Evolutionary conservation across 768 basidiomycete genomes (phyloP).

Genomic region (Hydnum rufescens): DNA sequence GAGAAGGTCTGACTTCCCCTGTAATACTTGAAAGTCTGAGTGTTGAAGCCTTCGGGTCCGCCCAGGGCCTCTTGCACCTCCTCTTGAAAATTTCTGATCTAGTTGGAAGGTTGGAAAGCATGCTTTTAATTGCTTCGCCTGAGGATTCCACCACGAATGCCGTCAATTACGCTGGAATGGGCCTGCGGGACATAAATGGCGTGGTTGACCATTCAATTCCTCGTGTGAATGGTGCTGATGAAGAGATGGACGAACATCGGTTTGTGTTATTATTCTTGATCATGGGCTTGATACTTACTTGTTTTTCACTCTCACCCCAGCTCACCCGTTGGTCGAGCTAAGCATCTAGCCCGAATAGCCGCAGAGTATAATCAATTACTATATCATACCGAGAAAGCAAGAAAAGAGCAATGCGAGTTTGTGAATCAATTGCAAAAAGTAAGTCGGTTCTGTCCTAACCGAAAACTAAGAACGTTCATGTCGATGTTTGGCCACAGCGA

Average conservation of each 20-base stretch:
- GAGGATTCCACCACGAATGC: slow-evolving; percentile 21
- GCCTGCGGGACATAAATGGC: slow-evolving; percentile 4
- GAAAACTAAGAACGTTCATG: slow-evolving; percentile 16
- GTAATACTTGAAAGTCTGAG: slow-evolving; percentile 1
- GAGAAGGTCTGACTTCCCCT: slow-evolving; percentile 41
- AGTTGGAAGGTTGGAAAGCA: slow-evolving; percentile 65
- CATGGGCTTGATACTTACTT: too few species aligned
- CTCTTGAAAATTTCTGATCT: slow-evolving; percentile 88
- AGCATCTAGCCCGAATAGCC: slow-evolving; percentile 69
- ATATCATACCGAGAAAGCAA: slow-evolving; percentile 75
- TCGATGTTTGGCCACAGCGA: slow-evolving; percentile 28
- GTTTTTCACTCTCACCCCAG: too few species aligned
- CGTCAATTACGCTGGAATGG: slow-evolving; percentile 10
- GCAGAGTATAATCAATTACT: slow-evolving; percentile 82
- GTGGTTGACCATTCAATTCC: background rate
- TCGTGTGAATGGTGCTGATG: slow-evolving; percentile 7
- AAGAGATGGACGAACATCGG: slow-evolving; percentile 3
- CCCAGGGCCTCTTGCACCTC: slow-evolving; percentile 62
- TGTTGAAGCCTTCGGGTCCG: background rate
- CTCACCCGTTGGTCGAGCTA: slow-evolving; percentile 42
- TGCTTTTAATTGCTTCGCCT: slow-evolving; percentile 49
- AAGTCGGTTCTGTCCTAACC: slow-evolving; percentile 12
- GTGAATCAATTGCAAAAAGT: slow-evolving; percentile 79
- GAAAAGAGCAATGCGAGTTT: slow-evolving; percentile 53
- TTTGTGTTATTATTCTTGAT: too few species aligned